These are phyloP conservation scores for Pyrrhoderma noxium DNA, from an alignment of 1,284 basidiomycete species.

Conservation along the genomic window DNA sequence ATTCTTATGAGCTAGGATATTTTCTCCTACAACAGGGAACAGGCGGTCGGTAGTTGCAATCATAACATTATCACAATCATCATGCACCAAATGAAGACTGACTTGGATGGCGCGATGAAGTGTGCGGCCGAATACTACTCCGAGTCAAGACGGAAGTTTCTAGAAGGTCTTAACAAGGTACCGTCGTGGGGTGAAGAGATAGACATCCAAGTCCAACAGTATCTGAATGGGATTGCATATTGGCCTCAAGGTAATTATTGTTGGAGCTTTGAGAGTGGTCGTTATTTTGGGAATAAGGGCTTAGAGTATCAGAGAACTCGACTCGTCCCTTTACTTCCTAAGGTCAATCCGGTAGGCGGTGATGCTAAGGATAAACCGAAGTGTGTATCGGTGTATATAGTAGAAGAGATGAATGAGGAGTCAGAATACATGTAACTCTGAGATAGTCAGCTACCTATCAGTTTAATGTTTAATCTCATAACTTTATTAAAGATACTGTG, in stretches of 20 bases:
- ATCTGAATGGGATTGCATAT: constrained; percentile 35
- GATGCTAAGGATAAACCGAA: too few species aligned
- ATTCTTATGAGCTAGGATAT: constrained; percentile 5
- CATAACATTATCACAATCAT: constrained; percentile 3
- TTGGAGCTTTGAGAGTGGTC: constrained; percentile 37
- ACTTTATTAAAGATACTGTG: too few species aligned
- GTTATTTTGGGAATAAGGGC: constrained; percentile 35
- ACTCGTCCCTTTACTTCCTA: constrained; percentile 15
- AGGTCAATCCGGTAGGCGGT: background rate
- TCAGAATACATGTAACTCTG: too few species aligned
- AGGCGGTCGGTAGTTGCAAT: background rate
- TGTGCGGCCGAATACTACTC: background rate
- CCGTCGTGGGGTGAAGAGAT: constrained; percentile 30
- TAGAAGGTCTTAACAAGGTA: constrained; percentile 17
- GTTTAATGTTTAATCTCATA: too few species aligned
- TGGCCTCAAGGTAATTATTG: constrained; percentile 36
- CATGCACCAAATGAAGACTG: background rate
- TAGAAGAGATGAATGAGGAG: too few species aligned
- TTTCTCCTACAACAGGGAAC: constrained; percentile 4
- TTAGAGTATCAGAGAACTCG: constrained; percentile 23
- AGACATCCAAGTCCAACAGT: constrained; percentile 28
- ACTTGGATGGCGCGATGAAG: background rate
- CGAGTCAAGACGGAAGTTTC: background rate
- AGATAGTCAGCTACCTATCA: too few species aligned
- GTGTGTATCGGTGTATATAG: too few species aligned